Base-by-base conservation (phyloP, 306 rosid species). In the Vigna angularis region DNA sequence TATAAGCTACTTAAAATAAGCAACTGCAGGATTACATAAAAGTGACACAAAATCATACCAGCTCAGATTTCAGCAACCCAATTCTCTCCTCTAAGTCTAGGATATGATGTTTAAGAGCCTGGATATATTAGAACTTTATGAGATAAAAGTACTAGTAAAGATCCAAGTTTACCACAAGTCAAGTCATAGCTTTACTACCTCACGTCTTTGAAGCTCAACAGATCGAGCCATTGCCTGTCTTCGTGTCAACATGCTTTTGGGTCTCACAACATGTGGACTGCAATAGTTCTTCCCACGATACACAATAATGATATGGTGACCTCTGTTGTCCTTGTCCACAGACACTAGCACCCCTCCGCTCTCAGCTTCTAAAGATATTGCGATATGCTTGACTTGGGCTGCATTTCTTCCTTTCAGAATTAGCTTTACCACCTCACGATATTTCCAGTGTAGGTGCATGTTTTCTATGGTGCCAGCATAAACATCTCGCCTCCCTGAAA, bases 391-490 rank as follows among this genome's bases (percentile, higher is more conserved):
- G 74, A 90, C 92, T 85, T 89, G 98, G 70, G 87, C 87, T 49
- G 74, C 52, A 71, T 82, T 89, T 88, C 85, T 92, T 58, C 96
- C 92, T 77, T 81, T 94, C 40, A 88, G 94, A 28, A 90, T 83
- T 87, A 94, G 81, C 88, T 94, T 94, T 24, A 92, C 96, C 88
- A 94, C 77, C 85, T 94, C 98, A 1, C 96, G 88, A 57, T 88
- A 86, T 78, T 94, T 94, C 97, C 98, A 92, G 65, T 94, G 98
- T 49, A 94, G 90, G 86, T 94, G 98, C 96, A 94, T 90, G 84
- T 94, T 94, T 85, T 94, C 96, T 81, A 94, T 79, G 74, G 94
- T 92, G 77, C 98, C 98, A 79, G 89, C 84, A 83, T 86, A 94
- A 80, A 92, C 93, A 52, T 81, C 96, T 74, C 96, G 90, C 85